These are phyloP conservation scores for Phallus indusiatus DNA, from an alignment of 768 basidiomycete genomes.

Conservation along the genomic window DNA sequence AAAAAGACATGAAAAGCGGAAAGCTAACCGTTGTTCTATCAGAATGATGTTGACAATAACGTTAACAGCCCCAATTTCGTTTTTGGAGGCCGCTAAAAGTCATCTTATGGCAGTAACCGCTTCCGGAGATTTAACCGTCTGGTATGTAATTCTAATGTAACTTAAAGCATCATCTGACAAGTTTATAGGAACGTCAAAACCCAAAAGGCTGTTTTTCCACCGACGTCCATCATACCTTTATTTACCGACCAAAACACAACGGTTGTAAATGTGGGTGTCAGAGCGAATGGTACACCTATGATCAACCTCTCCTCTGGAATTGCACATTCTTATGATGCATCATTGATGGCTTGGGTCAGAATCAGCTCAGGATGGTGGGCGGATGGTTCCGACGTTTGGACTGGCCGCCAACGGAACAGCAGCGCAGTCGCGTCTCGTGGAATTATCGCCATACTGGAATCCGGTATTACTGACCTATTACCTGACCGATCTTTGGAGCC, in stretches of 20 bases:
- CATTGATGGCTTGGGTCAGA: slow-evolving; percentile 60
- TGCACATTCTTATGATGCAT: slow-evolving; percentile 68
- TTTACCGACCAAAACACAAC: slow-evolving; percentile 47
- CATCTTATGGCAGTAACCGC: slow-evolving; percentile 66
- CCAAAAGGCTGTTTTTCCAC: slow-evolving; percentile 52
- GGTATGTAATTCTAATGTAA: slow-evolving; percentile 34
- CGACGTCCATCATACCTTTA: slow-evolving; percentile 52
- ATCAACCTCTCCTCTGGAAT: slow-evolving; percentile 70
- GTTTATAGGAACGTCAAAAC: slow-evolving; percentile 63
- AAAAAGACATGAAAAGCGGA: not conserved
- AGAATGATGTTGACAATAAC: slow-evolving; percentile 73
- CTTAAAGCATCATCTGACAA: not conserved
- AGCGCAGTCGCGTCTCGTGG: slow-evolving; percentile 35
- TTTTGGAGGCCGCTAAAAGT: slow-evolving; percentile 56
- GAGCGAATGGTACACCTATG: slow-evolving; percentile 73
- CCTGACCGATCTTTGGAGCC: slow-evolving; percentile 22
- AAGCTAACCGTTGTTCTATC: not conserved
- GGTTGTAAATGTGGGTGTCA: slow-evolving; percentile 55
- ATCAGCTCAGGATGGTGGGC: slow-evolving; percentile 80
- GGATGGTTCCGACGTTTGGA: slow-evolving; percentile 77
- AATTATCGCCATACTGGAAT: slow-evolving; percentile 44
- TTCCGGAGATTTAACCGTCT: slow-evolving; percentile 62
- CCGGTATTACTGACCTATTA: slow-evolving; percentile 20
- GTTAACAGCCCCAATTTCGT: slow-evolving; percentile 60
- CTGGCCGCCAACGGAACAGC: slow-evolving; percentile 49